Evolutionary conservation across 2,329 filamentous ascomycete species (phyloP).

Genomic region (Neonectria punicea): DNA sequence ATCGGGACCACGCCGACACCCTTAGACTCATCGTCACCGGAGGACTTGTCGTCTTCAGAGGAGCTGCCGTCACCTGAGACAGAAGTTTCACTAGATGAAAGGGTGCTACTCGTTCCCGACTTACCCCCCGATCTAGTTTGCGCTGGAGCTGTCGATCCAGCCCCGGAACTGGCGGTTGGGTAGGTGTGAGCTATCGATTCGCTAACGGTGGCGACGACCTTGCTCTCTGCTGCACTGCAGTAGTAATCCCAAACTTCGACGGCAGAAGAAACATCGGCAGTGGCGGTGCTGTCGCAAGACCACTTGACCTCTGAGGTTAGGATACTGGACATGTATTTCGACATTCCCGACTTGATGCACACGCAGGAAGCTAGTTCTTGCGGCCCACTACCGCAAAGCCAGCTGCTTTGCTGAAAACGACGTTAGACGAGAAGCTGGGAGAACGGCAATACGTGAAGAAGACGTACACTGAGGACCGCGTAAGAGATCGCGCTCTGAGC

Average conservation of each 20-base stretch:
- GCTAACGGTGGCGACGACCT: constrained; percentile 54
- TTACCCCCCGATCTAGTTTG: constrained; percentile 29
- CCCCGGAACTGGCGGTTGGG: constrained; percentile 29
- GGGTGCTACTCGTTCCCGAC: constrained; percentile 6
- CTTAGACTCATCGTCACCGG: constrained; percentile 15
- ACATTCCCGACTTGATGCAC: constrained; percentile 62
- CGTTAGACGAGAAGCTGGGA: constrained; percentile 30
- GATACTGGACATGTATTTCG: constrained; percentile 52
- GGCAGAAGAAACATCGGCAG: constrained; percentile 58
- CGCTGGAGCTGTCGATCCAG: constrained; percentile 23
- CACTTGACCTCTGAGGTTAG: constrained; percentile 58
- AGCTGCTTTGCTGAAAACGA: constrained; percentile 42
- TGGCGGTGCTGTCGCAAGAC: constrained; percentile 56
- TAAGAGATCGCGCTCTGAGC: constrained; percentile 57
- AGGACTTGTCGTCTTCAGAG: constrained; percentile 15
- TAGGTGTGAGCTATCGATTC: constrained; percentile 46
- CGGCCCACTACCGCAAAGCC: constrained; percentile 58
- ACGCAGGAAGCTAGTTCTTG: constrained; percentile 63
- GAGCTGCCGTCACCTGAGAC: constrained; percentile 13
- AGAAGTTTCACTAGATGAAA: background rate
- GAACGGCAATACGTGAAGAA: accelerated
- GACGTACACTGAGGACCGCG: constrained; percentile 53
- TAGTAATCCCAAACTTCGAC: constrained; percentile 58
- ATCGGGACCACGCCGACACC: constrained; percentile 48
- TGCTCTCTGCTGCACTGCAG: constrained; percentile 59